Base-by-base conservation (phyloP, 2,329 filamentous ascomycete species). In the Dactylellina leptospora region DNA sequence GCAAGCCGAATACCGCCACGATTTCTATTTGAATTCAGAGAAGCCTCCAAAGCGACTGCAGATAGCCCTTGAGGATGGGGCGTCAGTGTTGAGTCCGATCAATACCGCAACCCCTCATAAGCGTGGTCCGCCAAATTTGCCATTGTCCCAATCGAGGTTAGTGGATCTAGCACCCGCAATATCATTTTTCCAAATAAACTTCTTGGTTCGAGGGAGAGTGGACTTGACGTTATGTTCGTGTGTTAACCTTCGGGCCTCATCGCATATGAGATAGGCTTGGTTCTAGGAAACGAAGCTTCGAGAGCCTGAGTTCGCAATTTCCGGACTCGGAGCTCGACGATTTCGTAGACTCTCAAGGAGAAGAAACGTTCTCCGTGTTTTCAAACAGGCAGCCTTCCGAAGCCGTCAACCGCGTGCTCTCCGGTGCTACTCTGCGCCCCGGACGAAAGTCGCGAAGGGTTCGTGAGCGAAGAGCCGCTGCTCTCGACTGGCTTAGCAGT, bases 91-190 rank as follows among this genome's bases (percentile, higher is more conserved):
- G 20, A n/a, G n/a, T n/a, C n/a, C n/a, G n/a, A n/a, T n/a, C 48
- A 16, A 13, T 22, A 48, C 16, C 25, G 45, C 22, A 51, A 68
- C 47, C 58, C 44, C 59, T 58, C 66, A 58, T 45, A 23, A 58
- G n/a, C n/a, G n/a, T n/a, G n/a, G n/a, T n/a, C n/a, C n/a, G n/a
- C n/a, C 23, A 13, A 28, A 56, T 25, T 59, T 48, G 50, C 40
- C 27, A 9, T 44, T 45, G 59, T 54, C 68, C 68, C 27, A 59
- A 72, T 64, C 45, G 16, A 64, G 68, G 68, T 72, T 72, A 72
- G 68, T 72, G 59, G 53, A 53, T 64, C 47, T 64, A 54, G 59
- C 68, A 60, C 45, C 20, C 47, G 51, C 58, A 59, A 53, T 20
- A 59, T 56, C 33, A 33, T 30, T 27, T 50, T 27, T 28, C 23